These are phyloP conservation scores for Ulmus americana DNA, from an alignment of 331 rosid species.

Conservation along the genomic window DNA sequence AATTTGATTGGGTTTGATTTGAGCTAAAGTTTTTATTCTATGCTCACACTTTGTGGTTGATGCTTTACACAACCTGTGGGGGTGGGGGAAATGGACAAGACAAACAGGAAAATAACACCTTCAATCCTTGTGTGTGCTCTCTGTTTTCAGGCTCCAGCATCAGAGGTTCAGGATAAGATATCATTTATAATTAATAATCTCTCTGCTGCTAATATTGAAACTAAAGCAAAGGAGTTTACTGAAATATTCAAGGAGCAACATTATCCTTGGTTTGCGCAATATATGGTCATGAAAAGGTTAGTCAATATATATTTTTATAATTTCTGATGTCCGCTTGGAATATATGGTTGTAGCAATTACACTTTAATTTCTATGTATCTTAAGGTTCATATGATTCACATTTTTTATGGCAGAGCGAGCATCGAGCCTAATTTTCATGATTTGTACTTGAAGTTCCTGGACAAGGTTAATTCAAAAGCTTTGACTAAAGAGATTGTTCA, in stretches of 20 bases:
- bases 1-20: too few species aligned
- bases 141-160: constrained; percentile 77
- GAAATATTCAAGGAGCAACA: constrained; percentile 78
- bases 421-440: constrained; percentile 97
- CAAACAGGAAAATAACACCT: background rate
- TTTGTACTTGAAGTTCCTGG: constrained; percentile 81
- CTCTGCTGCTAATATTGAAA: constrained; percentile 63
- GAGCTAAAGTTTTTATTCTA: too few species aligned
- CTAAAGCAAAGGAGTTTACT: constrained; percentile 63
- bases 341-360: background rate
- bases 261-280: constrained; percentile 95
- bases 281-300: constrained; percentile 98
- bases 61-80: too few species aligned
- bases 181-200: constrained; percentile 86
- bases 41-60: background rate
- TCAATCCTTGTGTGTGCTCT: constrained; percentile 8
- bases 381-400: background rate
- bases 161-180: constrained; percentile 92
- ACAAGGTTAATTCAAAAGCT: constrained; percentile 71
- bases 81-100: background rate
- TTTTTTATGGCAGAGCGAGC: constrained; percentile 71
- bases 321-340: too few species aligned
- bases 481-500: constrained; percentile 80
- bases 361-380: background rate
- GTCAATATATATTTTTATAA: background rate